phyloP scores from a whole-genome alignment of 73 alveolate genomes.

The Tetrahymena borealis region DNA sequence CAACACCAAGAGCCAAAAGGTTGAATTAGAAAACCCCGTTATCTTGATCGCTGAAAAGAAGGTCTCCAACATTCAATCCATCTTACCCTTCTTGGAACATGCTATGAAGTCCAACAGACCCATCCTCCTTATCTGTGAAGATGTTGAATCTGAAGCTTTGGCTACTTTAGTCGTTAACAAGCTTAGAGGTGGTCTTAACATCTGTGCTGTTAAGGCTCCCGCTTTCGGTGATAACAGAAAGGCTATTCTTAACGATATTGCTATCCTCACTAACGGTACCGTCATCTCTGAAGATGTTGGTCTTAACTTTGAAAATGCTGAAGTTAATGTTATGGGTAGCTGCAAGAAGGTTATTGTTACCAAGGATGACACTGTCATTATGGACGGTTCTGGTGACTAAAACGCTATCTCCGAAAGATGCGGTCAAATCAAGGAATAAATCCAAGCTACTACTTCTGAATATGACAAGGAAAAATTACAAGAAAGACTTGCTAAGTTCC shows the following conservation, averaged over 20 bases:
- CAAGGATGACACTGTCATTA: conserved; percentile 93
- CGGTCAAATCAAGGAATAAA: conserved; percentile 60
- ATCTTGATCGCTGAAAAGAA: conserved; percentile 93
- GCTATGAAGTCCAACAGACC: conserved; percentile 84
- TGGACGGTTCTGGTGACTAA: conserved; percentile 93
- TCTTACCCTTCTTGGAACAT: conserved; percentile 80
- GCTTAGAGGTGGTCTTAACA: conserved; percentile 95
- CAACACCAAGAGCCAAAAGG: conserved; percentile 80
- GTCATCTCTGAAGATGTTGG: conserved; percentile 93
- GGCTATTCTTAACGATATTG: conserved; percentile 84
- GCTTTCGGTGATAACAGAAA: conserved; percentile 98
- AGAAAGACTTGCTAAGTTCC: conserved; percentile 93
- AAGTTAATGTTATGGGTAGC: conserved; percentile 71
- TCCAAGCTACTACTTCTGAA: conserved; percentile 73
- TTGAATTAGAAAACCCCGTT: conserved; percentile 86
- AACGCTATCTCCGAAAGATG: conserved; percentile 73
- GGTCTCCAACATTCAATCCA: conserved; percentile 77
- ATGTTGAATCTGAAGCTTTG: conserved; percentile 92
- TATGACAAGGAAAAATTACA: conserved; percentile 88
- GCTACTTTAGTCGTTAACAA: conserved; percentile 93
- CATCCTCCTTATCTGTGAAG: conserved; percentile 91
- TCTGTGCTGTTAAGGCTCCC: conserved; percentile 96
- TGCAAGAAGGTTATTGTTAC: conserved; percentile 83
- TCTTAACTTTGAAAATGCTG: conserved; percentile 64
- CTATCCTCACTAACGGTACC: conserved; percentile 90